Percentiles rank a stretch among this genome's conserved stretches.
Conservation (phyloP, 768 basidiomycete genomes). For the Rhizopogon salebrosus region DNA sequence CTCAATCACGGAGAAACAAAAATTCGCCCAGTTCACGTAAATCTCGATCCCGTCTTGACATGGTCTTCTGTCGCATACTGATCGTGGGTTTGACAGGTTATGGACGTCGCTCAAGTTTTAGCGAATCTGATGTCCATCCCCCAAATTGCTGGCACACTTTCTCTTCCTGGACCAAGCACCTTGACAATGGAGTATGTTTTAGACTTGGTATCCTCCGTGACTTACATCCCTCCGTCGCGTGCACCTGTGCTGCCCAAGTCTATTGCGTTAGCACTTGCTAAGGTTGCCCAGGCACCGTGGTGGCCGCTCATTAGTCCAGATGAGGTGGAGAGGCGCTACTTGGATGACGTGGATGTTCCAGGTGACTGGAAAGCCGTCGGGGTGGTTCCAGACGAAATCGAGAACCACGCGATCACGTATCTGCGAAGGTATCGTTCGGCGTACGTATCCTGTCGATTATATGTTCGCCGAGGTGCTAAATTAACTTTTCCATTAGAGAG, state of each 20-base stretch:
- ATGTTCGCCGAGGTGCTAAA: constrained; percentile 1
- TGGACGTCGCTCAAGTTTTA: constrained; percentile 92
- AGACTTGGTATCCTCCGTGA: constrained; percentile 73
- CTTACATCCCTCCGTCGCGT: constrained; percentile 66
- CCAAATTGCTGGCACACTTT: constrained; percentile 61
- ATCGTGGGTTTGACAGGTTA: constrained; percentile 48
- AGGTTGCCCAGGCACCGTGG: constrained; percentile 64
- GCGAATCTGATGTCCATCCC: constrained; percentile 66
- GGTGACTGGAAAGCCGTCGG: constrained; percentile 85
- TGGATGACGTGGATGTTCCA: constrained; percentile 69
- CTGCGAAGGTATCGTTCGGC: constrained; percentile 84
- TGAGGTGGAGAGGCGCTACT: constrained; percentile 82
- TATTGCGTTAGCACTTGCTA: constrained; percentile 60
- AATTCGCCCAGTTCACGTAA: constrained; percentile 88
- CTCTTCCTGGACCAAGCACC: constrained; percentile 85
- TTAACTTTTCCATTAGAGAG: constrained; percentile 35
- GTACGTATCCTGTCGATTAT: constrained; percentile 46
- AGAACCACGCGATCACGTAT: constrained; percentile 85
- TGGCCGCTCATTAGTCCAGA: constrained; percentile 92
- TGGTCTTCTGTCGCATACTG: constrained; percentile 14
- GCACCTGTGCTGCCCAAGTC: constrained; percentile 75
- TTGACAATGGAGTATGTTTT: constrained; percentile 79
- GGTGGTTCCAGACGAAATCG: constrained; percentile 77
- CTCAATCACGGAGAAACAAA: constrained; percentile 84
- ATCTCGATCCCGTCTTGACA: constrained; percentile 20